phyloP scores from a whole-genome alignment of 2,329 filamentous ascomycete species.

The Cercospora sp. region DNA sequence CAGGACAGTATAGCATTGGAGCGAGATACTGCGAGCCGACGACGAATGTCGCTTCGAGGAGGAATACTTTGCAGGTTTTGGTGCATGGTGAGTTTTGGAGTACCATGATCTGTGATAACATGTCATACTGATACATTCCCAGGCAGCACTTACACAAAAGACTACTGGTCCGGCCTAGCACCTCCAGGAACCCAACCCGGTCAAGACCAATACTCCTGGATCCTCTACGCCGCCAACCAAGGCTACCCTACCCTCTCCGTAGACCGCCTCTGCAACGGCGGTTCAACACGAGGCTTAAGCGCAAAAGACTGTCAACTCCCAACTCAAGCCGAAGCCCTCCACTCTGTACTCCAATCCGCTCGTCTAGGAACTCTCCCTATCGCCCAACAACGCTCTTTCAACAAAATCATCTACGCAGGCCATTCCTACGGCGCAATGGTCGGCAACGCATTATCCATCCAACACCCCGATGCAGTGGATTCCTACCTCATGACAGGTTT shows the following conservation, averaged over 20 bases:
- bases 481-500: background rate
- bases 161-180: background rate
- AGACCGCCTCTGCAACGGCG: background rate
- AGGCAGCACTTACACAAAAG: background rate
- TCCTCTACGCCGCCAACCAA: background rate
- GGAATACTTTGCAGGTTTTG: background rate
- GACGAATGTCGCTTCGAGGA: background rate
- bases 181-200: background rate
- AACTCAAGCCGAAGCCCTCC: background rate
- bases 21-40: background rate
- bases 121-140: background rate
- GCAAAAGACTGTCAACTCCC: background rate
- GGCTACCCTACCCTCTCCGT: background rate
- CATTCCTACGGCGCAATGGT: background rate
- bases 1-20: background rate
- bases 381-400: background rate
- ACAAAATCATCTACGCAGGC: background rate
- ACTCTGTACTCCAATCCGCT: background rate
- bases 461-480: background rate
- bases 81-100: background rate
- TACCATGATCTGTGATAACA: background rate
- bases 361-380: background rate
- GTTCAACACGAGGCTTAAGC: background rate
- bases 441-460: background rate
- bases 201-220: background rate